A percentile compares a stretch with the other conserved stretches of the same genome.
Conservation (phyloP, 768 basidiomycete species). For the Psilocybe sp. region DNA sequence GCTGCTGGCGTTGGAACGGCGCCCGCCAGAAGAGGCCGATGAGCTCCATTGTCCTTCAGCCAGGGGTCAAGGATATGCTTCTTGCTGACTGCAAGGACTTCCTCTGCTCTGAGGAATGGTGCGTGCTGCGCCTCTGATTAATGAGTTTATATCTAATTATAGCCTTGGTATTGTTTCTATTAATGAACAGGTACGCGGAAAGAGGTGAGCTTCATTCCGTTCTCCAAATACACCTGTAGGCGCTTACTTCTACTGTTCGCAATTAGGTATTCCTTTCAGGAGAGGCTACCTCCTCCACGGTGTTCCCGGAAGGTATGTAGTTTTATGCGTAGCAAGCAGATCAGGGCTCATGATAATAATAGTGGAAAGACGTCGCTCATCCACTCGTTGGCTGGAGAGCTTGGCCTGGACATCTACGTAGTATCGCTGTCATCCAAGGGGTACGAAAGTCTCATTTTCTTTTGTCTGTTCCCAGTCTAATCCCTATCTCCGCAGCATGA, state of each 20-base stretch:
- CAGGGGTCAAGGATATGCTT: constrained; percentile 89
- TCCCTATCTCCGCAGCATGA: constrained; percentile 57
- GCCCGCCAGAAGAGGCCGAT: constrained; percentile 86
- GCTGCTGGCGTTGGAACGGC: constrained; percentile 86
- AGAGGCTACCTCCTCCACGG: constrained; percentile 83
- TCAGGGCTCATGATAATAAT: constrained; percentile 8
- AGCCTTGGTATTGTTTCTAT: constrained; percentile 14
- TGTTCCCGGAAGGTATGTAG: constrained; percentile 73
- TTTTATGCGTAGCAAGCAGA: constrained; percentile 8
- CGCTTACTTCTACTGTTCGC: constrained; percentile 10
- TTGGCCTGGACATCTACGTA: constrained; percentile 89
- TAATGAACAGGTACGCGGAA: constrained; percentile 73
- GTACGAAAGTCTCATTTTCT: constrained; percentile 35
- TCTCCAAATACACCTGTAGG: constrained; percentile 12
- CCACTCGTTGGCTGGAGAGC: constrained; percentile 80
- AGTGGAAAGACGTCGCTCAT: constrained; percentile 88
- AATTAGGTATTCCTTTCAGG: constrained; percentile 80
- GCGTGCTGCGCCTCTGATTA: constrained; percentile 26
- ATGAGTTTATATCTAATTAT: constrained; percentile 10
- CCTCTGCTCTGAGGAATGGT: constrained; percentile 83
- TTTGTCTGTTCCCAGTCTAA: constrained; percentile 1
- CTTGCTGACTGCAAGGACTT: constrained; percentile 85
- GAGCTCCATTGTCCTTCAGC: constrained; percentile 90
- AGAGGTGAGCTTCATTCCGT: constrained; percentile 52
- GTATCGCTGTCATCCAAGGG: constrained; percentile 87